A percentile compares a stretch with the other conserved stretches of the same genome.
phyloP scores from a whole-genome alignment of 257 asterid genomes.

The Cinchona pubescens region DNA sequence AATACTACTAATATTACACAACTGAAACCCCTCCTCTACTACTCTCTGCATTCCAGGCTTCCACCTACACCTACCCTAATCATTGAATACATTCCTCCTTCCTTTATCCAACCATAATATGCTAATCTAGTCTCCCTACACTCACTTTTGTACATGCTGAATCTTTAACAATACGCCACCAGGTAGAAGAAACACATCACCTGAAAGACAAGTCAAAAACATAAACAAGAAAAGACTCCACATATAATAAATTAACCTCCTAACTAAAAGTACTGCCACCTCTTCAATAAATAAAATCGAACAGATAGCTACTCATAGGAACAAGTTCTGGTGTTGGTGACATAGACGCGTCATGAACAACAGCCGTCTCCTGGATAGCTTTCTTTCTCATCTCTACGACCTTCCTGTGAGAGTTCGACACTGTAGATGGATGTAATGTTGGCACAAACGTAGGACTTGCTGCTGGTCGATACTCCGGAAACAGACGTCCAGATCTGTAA shows the following conservation, averaged over 20 bases:
- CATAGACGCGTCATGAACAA: slow-evolving; percentile 21
- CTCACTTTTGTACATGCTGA: slow-evolving; percentile 15
- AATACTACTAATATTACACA: slow-evolving; percentile 9
- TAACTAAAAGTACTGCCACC: slow-evolving; percentile 23
- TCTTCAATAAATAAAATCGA: slow-evolving; percentile 43
- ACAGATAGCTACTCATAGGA: slow-evolving; percentile 44
- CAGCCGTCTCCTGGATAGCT: slow-evolving; percentile 13
- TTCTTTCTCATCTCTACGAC: slow-evolving; percentile 30
- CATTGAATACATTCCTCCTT: not conserved
- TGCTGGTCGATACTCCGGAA: slow-evolving; percentile 80
- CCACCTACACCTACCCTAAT: slow-evolving; percentile 15
- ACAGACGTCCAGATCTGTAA: slow-evolving; percentile 70
- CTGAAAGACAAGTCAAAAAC: slow-evolving; percentile 3
- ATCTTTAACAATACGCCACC: slow-evolving; percentile 8
- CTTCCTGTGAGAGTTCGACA: slow-evolving; percentile 20
- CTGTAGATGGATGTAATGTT: slow-evolving; percentile 58
- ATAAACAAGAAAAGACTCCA: slow-evolving; percentile 14
- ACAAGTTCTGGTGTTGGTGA: slow-evolving; percentile 47
- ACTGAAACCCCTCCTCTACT: slow-evolving; percentile 13
- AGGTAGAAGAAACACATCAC: not conserved
- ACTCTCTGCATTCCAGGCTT: slow-evolving; percentile 11
- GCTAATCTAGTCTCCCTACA: slow-evolving; percentile 13
- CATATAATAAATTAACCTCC: slow-evolving; percentile 20
- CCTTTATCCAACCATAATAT: slow-evolving; percentile 1
- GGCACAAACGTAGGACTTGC: slow-evolving; percentile 87